phyloP scores from a whole-genome alignment of 805 yeast genomes.

The Pichia cephalocereana region DNA sequence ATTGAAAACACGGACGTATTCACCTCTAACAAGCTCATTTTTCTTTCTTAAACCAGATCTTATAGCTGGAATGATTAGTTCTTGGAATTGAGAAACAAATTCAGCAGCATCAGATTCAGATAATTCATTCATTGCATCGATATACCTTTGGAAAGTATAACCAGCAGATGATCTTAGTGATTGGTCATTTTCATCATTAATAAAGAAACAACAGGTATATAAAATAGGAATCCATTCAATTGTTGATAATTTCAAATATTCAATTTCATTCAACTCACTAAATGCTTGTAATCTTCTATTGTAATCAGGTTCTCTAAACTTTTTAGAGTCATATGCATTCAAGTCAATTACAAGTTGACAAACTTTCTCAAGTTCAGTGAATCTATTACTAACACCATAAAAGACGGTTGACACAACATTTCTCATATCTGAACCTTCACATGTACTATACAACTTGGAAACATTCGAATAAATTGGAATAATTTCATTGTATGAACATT shows the following conservation, averaged over 20 bases:
- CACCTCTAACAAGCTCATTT: slow-evolving; percentile 57
- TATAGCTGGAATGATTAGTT: slow-evolving; percentile 53
- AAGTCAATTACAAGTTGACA: slow-evolving; percentile 50
- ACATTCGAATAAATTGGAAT: slow-evolving; percentile 22
- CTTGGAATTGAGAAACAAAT: slow-evolving; percentile 36
- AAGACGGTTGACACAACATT: slow-evolving; percentile 52
- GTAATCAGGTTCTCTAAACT: slow-evolving; percentile 71
- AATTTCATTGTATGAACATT: slow-evolving; percentile 44
- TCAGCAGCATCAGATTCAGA: slow-evolving; percentile 20
- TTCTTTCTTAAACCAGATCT: slow-evolving; percentile 57
- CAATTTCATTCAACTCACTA: slow-evolving; percentile 49
- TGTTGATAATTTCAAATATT: slow-evolving; percentile 34
- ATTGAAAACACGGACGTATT: slow-evolving; percentile 57
- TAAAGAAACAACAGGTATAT: slow-evolving; percentile 56
- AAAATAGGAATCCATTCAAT: slow-evolving; percentile 76
- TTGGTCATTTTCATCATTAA: slow-evolving; percentile 71
- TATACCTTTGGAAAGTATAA: slow-evolving; percentile 49
- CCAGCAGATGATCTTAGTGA: slow-evolving; percentile 74
- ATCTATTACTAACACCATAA: slow-evolving; percentile 45
- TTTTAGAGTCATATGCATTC: slow-evolving; percentile 55
- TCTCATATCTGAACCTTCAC: slow-evolving; percentile 55
- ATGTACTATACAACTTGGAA: slow-evolving; percentile 43
- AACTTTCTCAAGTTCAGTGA: slow-evolving; percentile 34
- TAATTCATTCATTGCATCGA: slow-evolving; percentile 43
- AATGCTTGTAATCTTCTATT: slow-evolving; percentile 65